Conservation (phyloP, 2,329 filamentous ascomycete species). For the Rosellinia necatrix region DNA sequence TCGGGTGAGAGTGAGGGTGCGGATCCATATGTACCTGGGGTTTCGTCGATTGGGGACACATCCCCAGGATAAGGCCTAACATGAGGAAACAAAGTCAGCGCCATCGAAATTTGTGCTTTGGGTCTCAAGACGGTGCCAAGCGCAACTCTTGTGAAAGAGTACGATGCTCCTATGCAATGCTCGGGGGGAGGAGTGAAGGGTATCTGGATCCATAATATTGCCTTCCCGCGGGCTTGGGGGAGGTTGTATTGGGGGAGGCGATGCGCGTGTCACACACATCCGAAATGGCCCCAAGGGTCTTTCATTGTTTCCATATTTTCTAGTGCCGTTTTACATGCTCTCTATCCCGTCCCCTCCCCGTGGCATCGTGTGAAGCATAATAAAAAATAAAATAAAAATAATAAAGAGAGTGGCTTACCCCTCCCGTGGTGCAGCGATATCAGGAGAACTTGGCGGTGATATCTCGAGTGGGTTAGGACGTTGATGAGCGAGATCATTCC, state of each 20-base stretch:
- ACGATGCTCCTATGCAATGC: background rate
- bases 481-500: slow-evolving; percentile 31
- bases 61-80: slow-evolving; percentile 42
- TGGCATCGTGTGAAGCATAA: background rate
- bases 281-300: background rate
- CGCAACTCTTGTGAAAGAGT: background rate
- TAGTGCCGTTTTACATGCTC: background rate
- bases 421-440: slow-evolving; percentile 44
- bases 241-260: no score
- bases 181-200: no score
- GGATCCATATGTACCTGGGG: slow-evolving; percentile 44
- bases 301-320: background rate
- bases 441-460: slow-evolving; percentile 63
- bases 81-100: slow-evolving; percentile 35
- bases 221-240: no score
- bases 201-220: no score
- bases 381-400: no score
- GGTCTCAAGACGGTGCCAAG: background rate
- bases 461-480: slow-evolving; percentile 47
- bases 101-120: slow-evolving; percentile 5
- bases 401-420: slow-evolving; percentile 46
- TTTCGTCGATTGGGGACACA: slow-evolving; percentile 60
- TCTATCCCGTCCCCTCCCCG: background rate
- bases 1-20: no score
- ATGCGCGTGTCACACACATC: background rate